Evolutionary conservation across 257 asterid genomes (phyloP).

Genomic region (Solanum gandarillasii): DNA sequence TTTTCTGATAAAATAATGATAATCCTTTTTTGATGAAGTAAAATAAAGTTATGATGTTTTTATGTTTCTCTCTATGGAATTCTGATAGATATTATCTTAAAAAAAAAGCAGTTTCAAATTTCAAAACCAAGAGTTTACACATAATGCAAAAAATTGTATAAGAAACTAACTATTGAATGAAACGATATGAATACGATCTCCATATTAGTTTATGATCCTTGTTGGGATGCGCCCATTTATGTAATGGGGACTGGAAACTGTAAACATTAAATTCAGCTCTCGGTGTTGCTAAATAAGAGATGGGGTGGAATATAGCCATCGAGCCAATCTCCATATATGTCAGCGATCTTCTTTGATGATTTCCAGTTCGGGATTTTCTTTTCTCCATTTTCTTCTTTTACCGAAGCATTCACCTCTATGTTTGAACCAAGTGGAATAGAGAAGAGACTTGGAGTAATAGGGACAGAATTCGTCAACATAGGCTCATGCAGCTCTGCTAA

Average conservation of each 20-base stretch:
- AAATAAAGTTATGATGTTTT: too few species aligned
- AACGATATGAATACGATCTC: background rate
- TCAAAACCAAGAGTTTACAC: background rate
- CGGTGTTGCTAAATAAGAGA: conserved; percentile 15
- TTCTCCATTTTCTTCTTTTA: conserved; percentile 1
- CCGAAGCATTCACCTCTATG: conserved; percentile 10
- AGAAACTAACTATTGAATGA: background rate
- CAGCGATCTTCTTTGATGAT: background rate
- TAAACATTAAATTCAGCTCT: background rate
- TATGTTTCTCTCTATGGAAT: too few species aligned
- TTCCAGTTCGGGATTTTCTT: background rate
- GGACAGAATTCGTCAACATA: background rate
- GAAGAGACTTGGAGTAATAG: conserved; percentile 15
- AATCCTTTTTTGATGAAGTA: background rate
- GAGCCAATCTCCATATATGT: conserved; percentile 56
- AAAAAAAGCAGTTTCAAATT: too few species aligned
- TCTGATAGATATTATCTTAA: too few species aligned
- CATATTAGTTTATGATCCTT: background rate
- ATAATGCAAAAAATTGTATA: background rate
- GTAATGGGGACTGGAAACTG: background rate
- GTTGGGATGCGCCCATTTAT: background rate
- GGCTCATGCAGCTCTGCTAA: conserved; percentile 28
- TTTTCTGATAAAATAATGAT: background rate
- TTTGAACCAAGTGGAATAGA: background rate
- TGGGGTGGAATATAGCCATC: conserved; percentile 39